Base-by-base conservation (phyloP, 306 rosid genomes). In the Quercus glauca region DNA sequence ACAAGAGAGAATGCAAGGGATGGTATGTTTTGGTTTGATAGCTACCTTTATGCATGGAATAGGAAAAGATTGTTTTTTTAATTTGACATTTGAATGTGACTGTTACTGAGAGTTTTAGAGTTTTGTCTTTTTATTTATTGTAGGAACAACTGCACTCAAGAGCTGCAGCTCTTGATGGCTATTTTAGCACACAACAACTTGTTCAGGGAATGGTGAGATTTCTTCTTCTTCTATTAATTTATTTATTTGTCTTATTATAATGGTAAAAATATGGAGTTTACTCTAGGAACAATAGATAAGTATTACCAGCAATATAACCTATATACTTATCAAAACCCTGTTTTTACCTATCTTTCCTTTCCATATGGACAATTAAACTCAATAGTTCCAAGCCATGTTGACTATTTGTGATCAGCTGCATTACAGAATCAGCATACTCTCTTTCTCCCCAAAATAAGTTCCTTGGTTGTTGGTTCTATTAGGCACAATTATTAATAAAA, bases 111-210 rank as follows among this genome's bases (percentile, higher is more conserved):
- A 78, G 58, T 28, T 71, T 71, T 76, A 60, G 76, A 29, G 28
- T 70, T 52, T 56, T 20, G 18, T 56, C 12, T 68, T 41, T 68
- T 5, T 73, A 8, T 60, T 53, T 23, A 8, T 74, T 49, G 55
- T 31, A 87, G 90, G 90, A 76, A 49, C 82, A 83, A 72, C 74
- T 74, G 75, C 69, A 61, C 75, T 75, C 78, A 11, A 87, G 86
- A 76, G 85, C 87, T 74, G 80, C 84, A 20, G 52, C 83, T 41
- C 63, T 79, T 3, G 86, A 86, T 51, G 82, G 85, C 69, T 81
- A 68, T 61, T 81, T 78, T 72, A 74, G 85, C 63, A 53, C 77
- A 28, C 85, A 76, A 59, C 82, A 86, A 70, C 74, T 67, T 51
- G 73, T 78, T 73, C 80, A 64, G 55, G 83, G 84, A 59, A 86